A percentile compares a stretch with the other conserved stretches of the same genome.
Conservation (phyloP, 768 basidiomycete genomes). For the Coprinopsis marcescibilis region DNA sequence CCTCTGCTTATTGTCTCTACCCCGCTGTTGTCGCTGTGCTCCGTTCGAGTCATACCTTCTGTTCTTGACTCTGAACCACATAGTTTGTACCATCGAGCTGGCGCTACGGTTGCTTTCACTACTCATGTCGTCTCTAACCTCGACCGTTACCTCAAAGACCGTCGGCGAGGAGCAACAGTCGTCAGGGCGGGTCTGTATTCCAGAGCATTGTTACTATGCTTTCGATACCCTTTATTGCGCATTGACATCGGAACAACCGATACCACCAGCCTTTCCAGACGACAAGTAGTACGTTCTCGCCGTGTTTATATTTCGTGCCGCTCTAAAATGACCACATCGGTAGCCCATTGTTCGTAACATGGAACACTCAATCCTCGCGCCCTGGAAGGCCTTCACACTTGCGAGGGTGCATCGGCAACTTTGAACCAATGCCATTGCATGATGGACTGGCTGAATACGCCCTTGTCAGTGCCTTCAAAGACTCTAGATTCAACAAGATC, state of each 20-base stretch:
- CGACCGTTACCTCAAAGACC: conserved; percentile 23
- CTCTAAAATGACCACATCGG: not conserved
- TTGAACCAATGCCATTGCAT: conserved; percentile 66
- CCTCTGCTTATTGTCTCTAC: no score
- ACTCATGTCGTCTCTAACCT: not conserved
- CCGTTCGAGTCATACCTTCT: no score
- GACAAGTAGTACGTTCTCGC: conserved; percentile 63
- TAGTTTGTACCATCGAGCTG: no score
- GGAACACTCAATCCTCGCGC: conserved; percentile 71
- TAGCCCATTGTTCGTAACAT: conserved; percentile 95
- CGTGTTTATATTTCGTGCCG: not conserved
- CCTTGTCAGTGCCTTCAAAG: conserved; percentile 84
- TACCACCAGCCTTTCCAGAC: conserved; percentile 59
- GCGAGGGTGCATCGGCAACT: conserved; percentile 94
- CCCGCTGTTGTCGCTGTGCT: no score
- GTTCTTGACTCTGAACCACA: no score
- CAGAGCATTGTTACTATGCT: conserved; percentile 75
- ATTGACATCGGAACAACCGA: conserved; percentile 52
- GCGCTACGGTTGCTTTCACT: not conserved
- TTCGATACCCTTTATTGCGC: conserved; percentile 79
- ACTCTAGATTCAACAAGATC: conserved; percentile 81
- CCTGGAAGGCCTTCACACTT: conserved; percentile 58
- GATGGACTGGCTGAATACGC: conserved; percentile 88
- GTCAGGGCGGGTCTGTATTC: conserved; percentile 48
- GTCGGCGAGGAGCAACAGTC: conserved; percentile 8